Evolutionary conservation across 1,139 yeast species (phyloP), one percentile per base, ranked within the genome.

Genomic region (Hansenula lynferdii): DNA sequence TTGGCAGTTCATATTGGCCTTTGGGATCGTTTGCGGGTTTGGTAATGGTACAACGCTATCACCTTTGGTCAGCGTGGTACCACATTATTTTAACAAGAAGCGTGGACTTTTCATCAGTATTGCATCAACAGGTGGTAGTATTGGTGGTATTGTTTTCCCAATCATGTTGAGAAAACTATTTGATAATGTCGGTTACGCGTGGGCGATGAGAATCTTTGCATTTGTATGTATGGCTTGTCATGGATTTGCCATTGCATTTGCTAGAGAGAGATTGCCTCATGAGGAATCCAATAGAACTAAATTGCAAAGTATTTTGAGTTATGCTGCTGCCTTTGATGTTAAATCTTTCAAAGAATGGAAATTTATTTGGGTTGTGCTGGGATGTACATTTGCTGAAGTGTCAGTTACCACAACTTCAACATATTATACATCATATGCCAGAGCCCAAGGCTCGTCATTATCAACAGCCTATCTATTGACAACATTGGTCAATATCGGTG

Each of bases 111-210:
- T 85, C 5, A 55, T 77, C 32, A 78, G 85, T 1, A 55, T 78
- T 5, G 82, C 82, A 1, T 73, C 82, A 6, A 71, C 73, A 49
- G 86, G 87, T n/a, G 87, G 87, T 0, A 70, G 80, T 24, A 56
- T 80, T 6, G 90, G 90, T 15, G 85, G 85, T 35, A 70, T 78
- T 23, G 62, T 77, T 2, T 76, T 78, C 54, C 82, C 87, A 2
- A 57, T 80, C 24, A 67, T 79, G 72, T 65, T 81, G 40, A 70
- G 80, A 48, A 59, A 64, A 28, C 60, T 80, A 37, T 78, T 75
- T 50, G 64, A 57, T 3, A 49, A 57, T 22, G 64, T 75, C 18
- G 86, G 86, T 0, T 80, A 66, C 51, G 62, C 61, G 24, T 77
- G 84, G 78, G 77, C 83, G 3, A 65, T 80, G 38, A 63, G 85